Evolutionary conservation across 441 rosid species (phyloP).

Genomic region (Gossypium davidsonii): DNA sequence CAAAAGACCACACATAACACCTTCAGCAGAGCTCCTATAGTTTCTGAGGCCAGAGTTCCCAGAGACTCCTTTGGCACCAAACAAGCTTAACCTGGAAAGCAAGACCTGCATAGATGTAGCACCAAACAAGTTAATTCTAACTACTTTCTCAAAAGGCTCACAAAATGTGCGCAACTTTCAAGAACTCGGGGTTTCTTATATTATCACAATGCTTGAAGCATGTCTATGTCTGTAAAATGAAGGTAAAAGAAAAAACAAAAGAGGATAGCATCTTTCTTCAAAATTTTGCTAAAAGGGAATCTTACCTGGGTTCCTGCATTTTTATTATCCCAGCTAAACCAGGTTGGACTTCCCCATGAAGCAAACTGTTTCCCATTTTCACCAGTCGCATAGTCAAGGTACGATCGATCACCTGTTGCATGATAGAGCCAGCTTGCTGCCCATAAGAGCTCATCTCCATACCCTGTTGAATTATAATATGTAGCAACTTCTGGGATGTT

Average conservation of each 20-base stretch:
- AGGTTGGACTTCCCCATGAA: constrained; percentile 70
- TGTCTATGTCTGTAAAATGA: not conserved
- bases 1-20: constrained; percentile 84
- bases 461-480: constrained; percentile 81
- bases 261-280: not conserved
- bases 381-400: constrained; percentile 59
- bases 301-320: constrained; percentile 89
- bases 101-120: constrained; percentile 52
- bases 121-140: not conserved
- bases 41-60: constrained; percentile 49
- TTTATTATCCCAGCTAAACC: constrained; percentile 98
- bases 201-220: not conserved
- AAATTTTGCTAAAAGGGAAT: constrained; percentile 4
- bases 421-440: constrained; percentile 93
- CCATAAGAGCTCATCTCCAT: constrained; percentile 84
- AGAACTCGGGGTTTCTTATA: not conserved
- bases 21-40: constrained; percentile 79
- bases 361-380: constrained; percentile 58
- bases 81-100: constrained; percentile 71
- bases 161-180: not conserved
- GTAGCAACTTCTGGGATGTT: constrained; percentile 59
- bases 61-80: constrained; percentile 48
- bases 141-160: not conserved
- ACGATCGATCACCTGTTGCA: constrained; percentile 66
- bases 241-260: not conserved